Base-by-base conservation (phyloP, 148 eudicot genomes). In the Bassia scoparia region DNA sequence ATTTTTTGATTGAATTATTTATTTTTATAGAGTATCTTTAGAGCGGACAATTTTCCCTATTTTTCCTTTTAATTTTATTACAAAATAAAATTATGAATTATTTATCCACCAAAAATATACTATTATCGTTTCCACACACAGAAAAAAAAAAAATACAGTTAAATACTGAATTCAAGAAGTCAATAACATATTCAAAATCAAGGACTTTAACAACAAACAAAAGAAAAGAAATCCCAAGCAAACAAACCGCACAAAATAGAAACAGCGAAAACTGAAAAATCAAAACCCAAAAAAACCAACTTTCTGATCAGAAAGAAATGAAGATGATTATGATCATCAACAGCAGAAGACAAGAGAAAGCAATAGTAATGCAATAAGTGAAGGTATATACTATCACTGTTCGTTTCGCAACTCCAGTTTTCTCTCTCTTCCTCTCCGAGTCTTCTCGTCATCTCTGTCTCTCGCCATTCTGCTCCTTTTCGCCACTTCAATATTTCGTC, bases 401-500 rank as follows among this genome's bases (percentile, higher is more conserved):
- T 88, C 90, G 0, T 89, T 73, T 49, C 89, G 90, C 26, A 80
- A 91, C 37, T 88, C 98, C n/a, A 83, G 80, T 65, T 64, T 87
- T 55, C 81, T 95, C 70, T 89, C 98, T 49, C 88, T 95, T 49
- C 16, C 89, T 53, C 87, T 96, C 77, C 97, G 91, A 35, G 98
- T 95, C 68, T 88, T 95, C 86, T 95, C 77, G 98, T 95, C 38
- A 89, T 95, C 88, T 95, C 61, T 95, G 88, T 95, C 98, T 26
- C 89, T 95, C 77, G 98, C 98, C 74, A 95, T 95, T 41, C 97
- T 95, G 71, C 89, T 95, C 71, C 98, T 95, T 79, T 91, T 77
- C 97, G 96, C 74, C 93, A 95, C 73, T 80, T 95, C 79, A 88
- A 87, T 74, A 84, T 95, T 78, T 80, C 81, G 89, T 83, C 4